Evolutionary conservation across 2,329 filamentous ascomycete species (phyloP).

Genomic region (Phyllosticta capitalensis): DNA sequence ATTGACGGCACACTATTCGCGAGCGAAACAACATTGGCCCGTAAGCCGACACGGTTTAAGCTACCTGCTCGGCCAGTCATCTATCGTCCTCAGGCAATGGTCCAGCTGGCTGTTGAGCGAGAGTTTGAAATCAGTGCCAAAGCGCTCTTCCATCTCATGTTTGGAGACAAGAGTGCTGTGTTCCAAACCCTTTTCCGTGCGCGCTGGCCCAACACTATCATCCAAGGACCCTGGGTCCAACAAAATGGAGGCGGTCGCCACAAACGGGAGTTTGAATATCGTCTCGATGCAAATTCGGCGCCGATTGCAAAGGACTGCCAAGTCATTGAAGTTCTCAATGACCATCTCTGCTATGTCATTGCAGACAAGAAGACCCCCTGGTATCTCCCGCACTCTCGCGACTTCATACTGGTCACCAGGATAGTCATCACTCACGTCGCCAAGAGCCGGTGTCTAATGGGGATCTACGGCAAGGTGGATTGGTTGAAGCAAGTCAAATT

Average conservation of each 20-base stretch:
- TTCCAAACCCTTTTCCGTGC: conserved; percentile 89
- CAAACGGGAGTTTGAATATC: conserved; percentile 71
- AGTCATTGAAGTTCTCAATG: conserved; percentile 59
- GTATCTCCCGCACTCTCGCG: conserved; percentile 73
- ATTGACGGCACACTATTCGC: conserved; percentile 53
- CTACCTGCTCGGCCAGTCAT: conserved; percentile 71
- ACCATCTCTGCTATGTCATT: conserved; percentile 56
- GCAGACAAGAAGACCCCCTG: conserved; percentile 58
- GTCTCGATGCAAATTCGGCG: conserved; percentile 46
- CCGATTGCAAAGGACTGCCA: conserved; percentile 66
- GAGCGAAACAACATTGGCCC: conserved; percentile 28
- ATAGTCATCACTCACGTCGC: conserved; percentile 88
- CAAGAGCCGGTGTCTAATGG: conserved; percentile 86
- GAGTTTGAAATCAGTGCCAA: conserved; percentile 89
- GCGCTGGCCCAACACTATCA: conserved; percentile 42
- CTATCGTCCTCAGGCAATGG: conserved; percentile 77
- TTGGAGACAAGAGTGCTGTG: conserved; percentile 90
- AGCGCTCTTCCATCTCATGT: conserved; percentile 89
- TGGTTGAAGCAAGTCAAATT: conserved; percentile 55
- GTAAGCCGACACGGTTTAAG: conserved; percentile 60
- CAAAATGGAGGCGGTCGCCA: conserved; percentile 57
- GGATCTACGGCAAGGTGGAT: conserved; percentile 77
- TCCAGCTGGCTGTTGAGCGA: conserved; percentile 63
- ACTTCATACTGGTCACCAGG: conserved; percentile 78
- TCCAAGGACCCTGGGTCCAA: conserved; percentile 75